Conservation (phyloP, 2,329 filamentous ascomycete genomes). For the Colletotrichum sp. region DNA sequence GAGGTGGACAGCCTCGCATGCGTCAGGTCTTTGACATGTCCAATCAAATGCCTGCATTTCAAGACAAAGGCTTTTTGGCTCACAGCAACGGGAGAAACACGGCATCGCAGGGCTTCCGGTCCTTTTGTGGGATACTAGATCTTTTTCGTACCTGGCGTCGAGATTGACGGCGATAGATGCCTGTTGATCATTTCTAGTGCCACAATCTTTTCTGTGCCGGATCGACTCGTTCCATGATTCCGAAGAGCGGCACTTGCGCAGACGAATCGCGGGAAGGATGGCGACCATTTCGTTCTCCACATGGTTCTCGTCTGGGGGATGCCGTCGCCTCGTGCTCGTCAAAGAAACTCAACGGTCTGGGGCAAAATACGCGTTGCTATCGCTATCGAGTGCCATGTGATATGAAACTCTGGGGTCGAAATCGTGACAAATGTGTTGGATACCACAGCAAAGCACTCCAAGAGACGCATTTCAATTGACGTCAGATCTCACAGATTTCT, state of each 20-base stretch:
- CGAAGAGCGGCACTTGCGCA: not conserved
- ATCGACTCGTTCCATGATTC: not conserved
- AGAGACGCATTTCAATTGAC: not conserved
- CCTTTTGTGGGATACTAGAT: not conserved
- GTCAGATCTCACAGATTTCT: not conserved
- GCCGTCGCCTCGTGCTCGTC: not conserved
- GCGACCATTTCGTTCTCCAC: not conserved
- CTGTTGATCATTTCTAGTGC: not conserved
- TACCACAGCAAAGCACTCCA: not conserved
- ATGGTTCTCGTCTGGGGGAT: not conserved
- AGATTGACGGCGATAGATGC: not conserved
- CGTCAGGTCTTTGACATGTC: not conserved
- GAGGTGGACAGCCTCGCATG: not conserved
- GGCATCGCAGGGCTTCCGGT: not conserved
- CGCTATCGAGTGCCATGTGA: not conserved
- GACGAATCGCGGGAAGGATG: not conserved
- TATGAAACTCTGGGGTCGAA: not conserved
- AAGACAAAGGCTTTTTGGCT: not conserved
- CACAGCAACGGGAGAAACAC: not conserved
- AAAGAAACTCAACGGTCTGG: not conserved
- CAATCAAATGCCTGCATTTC: not conserved
- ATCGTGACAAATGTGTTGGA: not conserved
- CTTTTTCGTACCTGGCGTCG: not conserved
- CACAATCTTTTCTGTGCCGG: not conserved
- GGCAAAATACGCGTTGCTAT: not conserved